phyloP scores from a whole-genome alignment of 1,284 basidiomycete species.

The Agroathelia rolfsii region DNA sequence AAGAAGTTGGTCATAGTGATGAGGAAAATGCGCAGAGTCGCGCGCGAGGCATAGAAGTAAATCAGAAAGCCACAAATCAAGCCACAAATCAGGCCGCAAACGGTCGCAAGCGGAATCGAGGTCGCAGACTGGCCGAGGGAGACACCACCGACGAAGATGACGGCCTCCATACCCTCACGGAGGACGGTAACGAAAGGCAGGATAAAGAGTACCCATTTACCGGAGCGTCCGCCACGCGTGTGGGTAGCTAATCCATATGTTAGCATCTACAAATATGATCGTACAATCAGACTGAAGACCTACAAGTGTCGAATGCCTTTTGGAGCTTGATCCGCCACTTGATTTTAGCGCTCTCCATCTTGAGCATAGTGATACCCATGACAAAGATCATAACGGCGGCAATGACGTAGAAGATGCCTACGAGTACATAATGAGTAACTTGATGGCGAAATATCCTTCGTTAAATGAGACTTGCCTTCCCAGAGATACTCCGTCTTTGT shows the following conservation, averaged over 20 bases:
- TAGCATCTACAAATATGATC: too few relatives aligned
- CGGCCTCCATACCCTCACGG: constrained; percentile 88
- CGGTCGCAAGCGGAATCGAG: constrained; percentile 82
- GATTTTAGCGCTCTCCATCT: constrained; percentile 67
- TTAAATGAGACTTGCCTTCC: constrained; percentile 52
- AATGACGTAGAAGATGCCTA: constrained; percentile 75
- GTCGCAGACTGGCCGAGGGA: constrained; percentile 72
- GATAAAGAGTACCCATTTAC: constrained; percentile 81
- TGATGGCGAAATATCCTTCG: too few relatives aligned
- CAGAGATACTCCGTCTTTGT: constrained; percentile 65
- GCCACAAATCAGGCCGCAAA: constrained; percentile 75
- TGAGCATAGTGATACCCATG: constrained; percentile 73
- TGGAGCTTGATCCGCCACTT: constrained; percentile 88
- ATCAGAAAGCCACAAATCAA: constrained; percentile 59
- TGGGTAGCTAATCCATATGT: not conserved
- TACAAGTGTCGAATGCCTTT: constrained; percentile 58
- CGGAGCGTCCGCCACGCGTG: constrained; percentile 36
- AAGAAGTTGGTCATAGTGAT: constrained; percentile 83
- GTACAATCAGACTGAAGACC: not conserved
- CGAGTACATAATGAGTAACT: constrained; percentile 23
- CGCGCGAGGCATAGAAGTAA: constrained; percentile 68
- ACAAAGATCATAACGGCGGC: constrained; percentile 76
- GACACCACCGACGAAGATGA: constrained; percentile 90
- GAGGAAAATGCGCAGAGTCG: constrained; percentile 77
- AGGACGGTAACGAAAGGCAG: constrained; percentile 85